These are phyloP conservation scores for Antrodiella citrinella DNA, from an alignment of 768 basidiomycete species.

Conservation along the genomic window DNA sequence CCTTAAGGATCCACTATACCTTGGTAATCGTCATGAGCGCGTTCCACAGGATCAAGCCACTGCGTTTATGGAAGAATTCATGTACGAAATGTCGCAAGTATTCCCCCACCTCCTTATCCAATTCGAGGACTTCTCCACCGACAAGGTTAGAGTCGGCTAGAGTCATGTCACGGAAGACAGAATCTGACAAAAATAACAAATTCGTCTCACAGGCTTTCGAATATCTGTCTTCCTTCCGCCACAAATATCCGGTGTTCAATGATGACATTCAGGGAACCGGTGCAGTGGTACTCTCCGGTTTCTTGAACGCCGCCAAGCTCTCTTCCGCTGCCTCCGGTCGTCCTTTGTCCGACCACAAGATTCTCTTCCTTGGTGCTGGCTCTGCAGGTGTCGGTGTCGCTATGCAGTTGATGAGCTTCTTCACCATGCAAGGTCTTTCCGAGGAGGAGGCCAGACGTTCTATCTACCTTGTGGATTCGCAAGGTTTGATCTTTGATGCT, in stretches of 20 bases:
- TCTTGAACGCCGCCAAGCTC: constrained; percentile 80
- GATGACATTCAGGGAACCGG: constrained; percentile 91
- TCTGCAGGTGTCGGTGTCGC: constrained; percentile 91
- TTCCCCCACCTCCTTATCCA: constrained; percentile 84
- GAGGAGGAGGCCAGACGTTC: constrained; percentile 66
- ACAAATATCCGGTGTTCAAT: constrained; percentile 76
- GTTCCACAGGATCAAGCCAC: constrained; percentile 56
- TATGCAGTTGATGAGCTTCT: constrained; percentile 83
- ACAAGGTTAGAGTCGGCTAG: constrained; percentile 34
- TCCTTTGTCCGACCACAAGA: constrained; percentile 65
- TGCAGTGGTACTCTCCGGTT: constrained; percentile 84
- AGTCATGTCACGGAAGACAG: not conserved
- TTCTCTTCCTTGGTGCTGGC: constrained; percentile 91
- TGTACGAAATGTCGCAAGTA: constrained; percentile 64
- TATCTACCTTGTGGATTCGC: constrained; percentile 82
- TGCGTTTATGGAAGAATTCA: constrained; percentile 91
- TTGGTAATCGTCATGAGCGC: constrained; percentile 72
- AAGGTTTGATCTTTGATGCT: constrained; percentile 73
- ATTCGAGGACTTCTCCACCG: constrained; percentile 91
- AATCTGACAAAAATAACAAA: not conserved
- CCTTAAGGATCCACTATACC: constrained; percentile 83
- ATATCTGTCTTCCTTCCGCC: constrained; percentile 70
- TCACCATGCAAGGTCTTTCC: constrained; percentile 70
- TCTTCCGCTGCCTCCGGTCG: constrained; percentile 63
- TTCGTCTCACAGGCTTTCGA: constrained; percentile 50